These are phyloP conservation scores for Yamagishiella unicocca DNA, from an alignment of 139 green algal genomes.

Conservation along the genomic window DNA sequence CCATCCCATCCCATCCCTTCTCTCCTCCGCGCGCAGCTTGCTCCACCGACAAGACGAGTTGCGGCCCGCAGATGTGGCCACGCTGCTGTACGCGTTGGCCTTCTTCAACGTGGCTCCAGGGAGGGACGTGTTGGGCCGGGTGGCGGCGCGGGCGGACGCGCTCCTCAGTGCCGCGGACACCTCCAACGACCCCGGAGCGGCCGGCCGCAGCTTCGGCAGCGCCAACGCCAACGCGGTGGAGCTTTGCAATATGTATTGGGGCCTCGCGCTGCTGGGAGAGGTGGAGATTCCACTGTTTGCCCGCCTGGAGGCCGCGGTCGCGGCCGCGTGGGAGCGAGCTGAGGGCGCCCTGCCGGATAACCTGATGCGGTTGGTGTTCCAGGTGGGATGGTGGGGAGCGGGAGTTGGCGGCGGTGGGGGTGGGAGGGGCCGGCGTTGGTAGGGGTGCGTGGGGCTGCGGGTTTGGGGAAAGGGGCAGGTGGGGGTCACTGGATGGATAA, in stretches of 20 bases:
- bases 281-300: slow-evolving; percentile 13
- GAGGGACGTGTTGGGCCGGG: not conserved
- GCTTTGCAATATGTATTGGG: slow-evolving; percentile 55
- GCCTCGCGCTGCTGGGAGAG: slow-evolving; percentile 51
- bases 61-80: slow-evolving; percentile 45
- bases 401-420: too few relatives aligned
- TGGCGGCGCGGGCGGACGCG: not conserved
- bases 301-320: slow-evolving; percentile 35
- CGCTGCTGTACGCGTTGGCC: slow-evolving; percentile 40
- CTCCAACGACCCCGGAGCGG: not conserved
- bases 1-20: not conserved
- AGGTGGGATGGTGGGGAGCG: slow-evolving; percentile 14
- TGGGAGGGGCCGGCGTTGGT: too few relatives aligned
- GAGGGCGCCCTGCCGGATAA: not conserved
- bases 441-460: too few relatives aligned
- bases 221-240: not conserved
- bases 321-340: slow-evolving; percentile 34
- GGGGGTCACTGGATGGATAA: too few relatives aligned
- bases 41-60: not conserved
- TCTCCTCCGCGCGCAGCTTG: slow-evolving; percentile 7
- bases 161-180: not conserved
- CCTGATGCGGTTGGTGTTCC: slow-evolving; percentile 50
- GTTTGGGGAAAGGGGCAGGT: too few relatives aligned
- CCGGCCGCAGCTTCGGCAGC: not conserved
- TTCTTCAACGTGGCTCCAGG: slow-evolving; percentile 49